Evolutionary conservation across 2,329 filamentous ascomycete genomes (phyloP), one percentile per base, ranked within the genome.

Genomic region (Verticillium isaacii): DNA sequence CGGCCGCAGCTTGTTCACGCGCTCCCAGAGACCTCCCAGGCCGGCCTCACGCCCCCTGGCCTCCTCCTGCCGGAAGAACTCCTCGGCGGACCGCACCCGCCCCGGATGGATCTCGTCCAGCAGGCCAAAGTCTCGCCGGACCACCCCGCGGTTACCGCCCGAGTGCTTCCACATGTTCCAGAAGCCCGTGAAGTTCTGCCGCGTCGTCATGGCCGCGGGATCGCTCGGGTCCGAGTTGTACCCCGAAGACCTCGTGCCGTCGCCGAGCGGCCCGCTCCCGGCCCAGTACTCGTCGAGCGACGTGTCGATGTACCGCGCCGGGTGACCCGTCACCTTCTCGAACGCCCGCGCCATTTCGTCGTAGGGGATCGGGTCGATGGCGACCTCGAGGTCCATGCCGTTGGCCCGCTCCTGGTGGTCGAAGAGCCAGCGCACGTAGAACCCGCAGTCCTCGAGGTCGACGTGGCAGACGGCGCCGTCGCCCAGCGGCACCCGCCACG

Each of bases 101-200:
- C 67, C 67, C 0, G 82, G 82, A 66, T 80, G 75, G 57, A 85
- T 84, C 69, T 80, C 74, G 66, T 85, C 82, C 52, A 85, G 68
- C 19, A 84, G 63, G 15, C 66, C 70, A 66, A 82, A 83, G 66
- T 85, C 77, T 58, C 81, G 74, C 62, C 68, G 68, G 1, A 82
- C 65, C 5, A 83, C 64, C 0, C 77, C 78, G 32, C 69, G 67
- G 60, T 80, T 79, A 0, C 71, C 73, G 0, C 75, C 76, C 1
- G 77, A 77, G 60, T 75, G 60, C 56, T 71, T 75, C 72, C 76
- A 85, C 59, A 78, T 62, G 61, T 75, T 80, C 78, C 81, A 85
- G 65, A 80, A 84, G 0, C 76, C 81, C 0, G 76, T 77, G 65
- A 85, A 85, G 65, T 84, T 85, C 56, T 80, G 34, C 17, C 56